phyloP scores from a whole-genome alignment of 371 early-diverging fungal genomes.

The Amoeboradix gromovi region DNA sequence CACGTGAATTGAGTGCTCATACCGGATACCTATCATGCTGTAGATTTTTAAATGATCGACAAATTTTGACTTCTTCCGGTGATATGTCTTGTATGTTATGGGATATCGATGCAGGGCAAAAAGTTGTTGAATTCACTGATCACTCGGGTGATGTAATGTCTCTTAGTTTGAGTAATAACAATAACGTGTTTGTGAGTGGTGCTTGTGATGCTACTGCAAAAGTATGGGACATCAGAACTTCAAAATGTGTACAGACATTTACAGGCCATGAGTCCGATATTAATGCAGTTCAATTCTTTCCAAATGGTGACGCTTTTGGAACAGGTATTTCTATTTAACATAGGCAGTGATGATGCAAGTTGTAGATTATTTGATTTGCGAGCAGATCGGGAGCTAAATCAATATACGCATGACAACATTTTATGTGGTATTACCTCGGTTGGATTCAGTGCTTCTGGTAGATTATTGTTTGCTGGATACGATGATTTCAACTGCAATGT shows the following conservation, averaged over 20 bases:
- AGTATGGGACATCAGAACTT: slow-evolving; percentile 83
- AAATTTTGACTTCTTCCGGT: slow-evolving; percentile 72
- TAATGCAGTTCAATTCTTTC: slow-evolving; percentile 91
- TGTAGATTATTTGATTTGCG: slow-evolving; percentile 84
- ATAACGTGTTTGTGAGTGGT: slow-evolving; percentile 77
- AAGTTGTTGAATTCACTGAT: slow-evolving; percentile 70
- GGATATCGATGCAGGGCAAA: slow-evolving; percentile 88
- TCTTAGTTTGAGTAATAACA: slow-evolving; percentile 50
- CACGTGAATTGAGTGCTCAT: slow-evolving; percentile 70
- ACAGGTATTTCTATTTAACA: slow-evolving; percentile 23
- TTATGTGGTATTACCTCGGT: slow-evolving; percentile 84
- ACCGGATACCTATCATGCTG: slow-evolving; percentile 89
- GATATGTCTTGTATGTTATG: slow-evolving; percentile 95
- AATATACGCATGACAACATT: slow-evolving; percentile 74
- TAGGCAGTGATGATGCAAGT: slow-evolving; percentile 63
- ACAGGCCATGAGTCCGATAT: slow-evolving; percentile 87
- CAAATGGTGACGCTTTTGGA: slow-evolving; percentile 78
- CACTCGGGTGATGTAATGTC: slow-evolving; percentile 93
- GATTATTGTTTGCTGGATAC: slow-evolving; percentile 81
- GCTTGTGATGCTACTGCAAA: slow-evolving; percentile 93
- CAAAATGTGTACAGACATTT: slow-evolving; percentile 79
- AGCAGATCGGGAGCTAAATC: slow-evolving; percentile 78
- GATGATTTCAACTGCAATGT: slow-evolving; percentile 91
- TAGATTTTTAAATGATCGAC: slow-evolving; percentile 68
- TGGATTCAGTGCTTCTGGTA: slow-evolving; percentile 71